Percentiles rank a stretch among this genome's conserved stretches.
Conservation (phyloP, 768 basidiomycete genomes). For the Lanmaoa rubissima region DNA sequence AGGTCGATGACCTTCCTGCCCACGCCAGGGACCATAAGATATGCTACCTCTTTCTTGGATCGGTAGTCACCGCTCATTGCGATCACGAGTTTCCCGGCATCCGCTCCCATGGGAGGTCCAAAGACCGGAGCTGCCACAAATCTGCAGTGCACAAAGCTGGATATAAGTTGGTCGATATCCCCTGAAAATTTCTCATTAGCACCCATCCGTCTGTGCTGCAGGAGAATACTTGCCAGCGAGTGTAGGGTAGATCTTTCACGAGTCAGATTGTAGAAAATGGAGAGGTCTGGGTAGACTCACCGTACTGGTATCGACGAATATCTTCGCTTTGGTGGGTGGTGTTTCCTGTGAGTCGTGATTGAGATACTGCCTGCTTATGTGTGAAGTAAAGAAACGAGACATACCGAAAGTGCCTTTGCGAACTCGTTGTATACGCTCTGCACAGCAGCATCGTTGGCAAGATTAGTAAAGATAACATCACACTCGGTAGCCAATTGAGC, state of each 20-base stretch:
- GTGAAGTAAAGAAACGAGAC: not conserved
- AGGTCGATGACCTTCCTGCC: constrained; percentile 78
- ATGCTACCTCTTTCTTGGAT: constrained; percentile 77
- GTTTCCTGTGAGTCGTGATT: constrained; percentile 30
- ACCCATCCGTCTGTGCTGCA: not conserved
- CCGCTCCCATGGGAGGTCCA: constrained; percentile 65
- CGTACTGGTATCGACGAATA: constrained; percentile 86
- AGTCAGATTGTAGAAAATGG: constrained; percentile 6
- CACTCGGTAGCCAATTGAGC: constrained; percentile 62
- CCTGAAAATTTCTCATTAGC: constrained; percentile 35
- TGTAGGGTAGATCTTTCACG: constrained; percentile 51
- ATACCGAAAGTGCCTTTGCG: constrained; percentile 55
- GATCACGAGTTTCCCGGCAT: constrained; percentile 62
- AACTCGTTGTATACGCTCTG: constrained; percentile 61
- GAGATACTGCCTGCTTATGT: not conserved
- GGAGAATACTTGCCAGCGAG: constrained; percentile 40
- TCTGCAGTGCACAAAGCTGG: constrained; percentile 53
- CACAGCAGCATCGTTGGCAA: constrained; percentile 71
- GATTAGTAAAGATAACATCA: constrained; percentile 74
- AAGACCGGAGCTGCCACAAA: constrained; percentile 81
- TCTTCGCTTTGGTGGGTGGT: constrained; percentile 53
- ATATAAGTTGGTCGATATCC: constrained; percentile 67
- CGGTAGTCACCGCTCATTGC: constrained; percentile 80
- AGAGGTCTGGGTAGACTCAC: constrained; percentile 40
- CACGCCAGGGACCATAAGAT: constrained; percentile 76